Base-by-base conservation (phyloP, 1,284 basidiomycete species). In the Coriolopsis trogii region DNA sequence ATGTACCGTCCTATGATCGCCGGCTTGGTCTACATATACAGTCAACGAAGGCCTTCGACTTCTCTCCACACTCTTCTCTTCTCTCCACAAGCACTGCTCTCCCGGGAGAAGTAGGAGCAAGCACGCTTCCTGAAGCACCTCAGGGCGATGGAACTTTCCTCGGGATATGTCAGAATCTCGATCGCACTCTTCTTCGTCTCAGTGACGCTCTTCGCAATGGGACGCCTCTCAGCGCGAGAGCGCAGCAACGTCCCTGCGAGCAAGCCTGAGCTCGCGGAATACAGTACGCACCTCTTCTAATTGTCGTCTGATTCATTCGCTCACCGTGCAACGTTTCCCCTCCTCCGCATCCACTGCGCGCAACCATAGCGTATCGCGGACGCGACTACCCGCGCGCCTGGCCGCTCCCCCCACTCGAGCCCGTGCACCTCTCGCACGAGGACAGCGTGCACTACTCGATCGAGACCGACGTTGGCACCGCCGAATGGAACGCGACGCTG, bases 371-470 rank as follows among this genome's bases (percentile, higher is more conserved):
- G 10, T 58, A 49, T 25, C 36, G 40, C 20, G 46, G 52, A n/a
- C 20, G 20, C 9, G 56, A 59, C 42, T 53, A 45, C 28, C 57
- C 51, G 2, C 36, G 10, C 6, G 30, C 48, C 13, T 59, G 57
- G 57, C 43, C 37, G 6, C 38, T 53, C 9, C 48, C 53, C 2
- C 41, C 51, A 1, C 51, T 56, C 12, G 33, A 23, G 2, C 33
- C 39, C 15, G 54, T 51, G 2, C 46, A 49, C 51, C 47, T 59
- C 33, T 36, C 41, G 9, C 51, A 51, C 37, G 51, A 59, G 24
- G 48, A 56, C 41, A 53, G 46, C 26, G 33, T 49, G 21, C 54
- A 59, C 41, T 59, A 59, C 38, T 30, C 44, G 20, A 8, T 53
- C 24, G 54, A 53, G 13, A 53, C 53, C 16, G 50, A 44, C 7